phyloP scores from a whole-genome alignment of 192 early-diverging fungal species.

The Dimargaris xerosporica region DNA sequence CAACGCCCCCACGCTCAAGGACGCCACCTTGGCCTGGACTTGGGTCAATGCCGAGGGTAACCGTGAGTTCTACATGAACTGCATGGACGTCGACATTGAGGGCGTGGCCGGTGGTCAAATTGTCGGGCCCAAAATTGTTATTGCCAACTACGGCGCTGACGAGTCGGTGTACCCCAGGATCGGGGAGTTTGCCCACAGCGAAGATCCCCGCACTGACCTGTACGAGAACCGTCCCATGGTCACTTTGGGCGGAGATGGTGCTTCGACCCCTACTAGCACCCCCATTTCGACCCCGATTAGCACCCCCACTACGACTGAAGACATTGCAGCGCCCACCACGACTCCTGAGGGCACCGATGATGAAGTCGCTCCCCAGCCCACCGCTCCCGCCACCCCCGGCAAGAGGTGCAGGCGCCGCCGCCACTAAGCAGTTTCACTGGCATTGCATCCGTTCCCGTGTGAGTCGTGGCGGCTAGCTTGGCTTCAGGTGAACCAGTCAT shows the following conservation, averaged over 20 bases:
- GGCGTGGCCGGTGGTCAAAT: conserved; percentile 15
- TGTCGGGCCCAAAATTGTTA: conserved; percentile 20
- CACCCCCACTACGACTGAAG: neutral
- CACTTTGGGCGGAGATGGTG: neutral
- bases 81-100: conserved; percentile 39
- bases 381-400: neutral
- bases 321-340: neutral
- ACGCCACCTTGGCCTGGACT: conserved; percentile 41
- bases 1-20: conserved; percentile 28
- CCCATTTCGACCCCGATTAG: neutral
- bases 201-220: neutral
- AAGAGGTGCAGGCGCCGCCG: neutral
- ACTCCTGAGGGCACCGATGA: neutral
- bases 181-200: conserved; percentile 1
- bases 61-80: conserved; percentile 52
- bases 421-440: neutral
- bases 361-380: neutral
- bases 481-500: too few relatives aligned
- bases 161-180: conserved; percentile 13
- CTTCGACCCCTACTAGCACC: neutral
- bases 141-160: conserved; percentile 19
- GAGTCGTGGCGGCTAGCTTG: too few relatives aligned
- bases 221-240: neutral
- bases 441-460: too few relatives aligned
- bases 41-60: conserved; percentile 53